Base-by-base conservation (phyloP, 148 eudicot species). In the Talinum fruticosum region DNA sequence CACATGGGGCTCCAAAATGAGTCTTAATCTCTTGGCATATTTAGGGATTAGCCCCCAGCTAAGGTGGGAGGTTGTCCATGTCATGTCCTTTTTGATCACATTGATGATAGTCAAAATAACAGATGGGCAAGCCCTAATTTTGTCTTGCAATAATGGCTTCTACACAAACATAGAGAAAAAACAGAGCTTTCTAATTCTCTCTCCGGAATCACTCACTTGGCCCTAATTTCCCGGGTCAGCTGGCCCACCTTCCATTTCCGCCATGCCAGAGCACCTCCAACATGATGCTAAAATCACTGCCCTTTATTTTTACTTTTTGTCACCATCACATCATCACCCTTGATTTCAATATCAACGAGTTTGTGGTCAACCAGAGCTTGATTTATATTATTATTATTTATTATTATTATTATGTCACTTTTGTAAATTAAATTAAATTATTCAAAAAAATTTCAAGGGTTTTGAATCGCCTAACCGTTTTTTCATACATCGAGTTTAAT, bases 181-280 rank as follows among this genome's bases (percentile, higher is more conserved):
- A 59, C 12, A 59, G 10, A 59, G 64, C 16, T n/a, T 5, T 51
- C 23, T n/a, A n/a, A n/a, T n/a, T 51, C 57, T 51, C 64, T 7
- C 64, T 59, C 8, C 12, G 6, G n/a, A 21, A 54, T 21, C 21
- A 18, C 23, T 54, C n/a, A 21, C 24, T 62, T 62, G 33, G 14
- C 69, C 84, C 84, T 37, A 34, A 77, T 77, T 71, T 75, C 37
- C 68, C 75, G 85, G 83, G 76, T 26, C 71, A n/a, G 53, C 65
- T 71, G 71, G 75, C 36, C 14, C 6, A 14, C 54, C 54, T 38
- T 0, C 66, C 73, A 75, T 65, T 76, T 81, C 45, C 53, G 51
- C 75, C 75, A 70, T 57, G 44, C 37, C 19, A 35, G 36, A 8
- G 64, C 57, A 51, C 57, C 29, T 18, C 66, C 33, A 29, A 19